Evolutionary conservation across 164 flowering plant species (phyloP), one percentile per base, ranked within the genome.

Genomic region (Kingdonia uniflora): DNA sequence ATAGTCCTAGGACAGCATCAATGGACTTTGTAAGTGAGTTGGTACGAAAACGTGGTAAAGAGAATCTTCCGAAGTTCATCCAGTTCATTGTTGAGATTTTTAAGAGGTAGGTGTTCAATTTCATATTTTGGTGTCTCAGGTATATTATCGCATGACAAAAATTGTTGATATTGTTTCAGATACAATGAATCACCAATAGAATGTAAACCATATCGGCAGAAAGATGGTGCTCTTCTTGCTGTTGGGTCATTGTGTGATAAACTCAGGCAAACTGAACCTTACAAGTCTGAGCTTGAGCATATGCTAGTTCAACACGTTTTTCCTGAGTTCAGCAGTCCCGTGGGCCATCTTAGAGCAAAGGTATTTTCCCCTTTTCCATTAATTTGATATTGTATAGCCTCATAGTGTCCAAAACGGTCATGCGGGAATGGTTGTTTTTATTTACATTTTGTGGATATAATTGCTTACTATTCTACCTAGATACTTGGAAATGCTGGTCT

Each of bases 191-290:
- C 96, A 37, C 48, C 89, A 12, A 22, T 62, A 13, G 90, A 78
- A 58, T 77, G 68, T 52, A 94, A 85, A 64, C 92, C 87, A 7
- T 94, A 84, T 55, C 70, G 99, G 22, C 92, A 83, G 59, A 94
- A 94, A 63, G 99, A 94, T 83, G 99, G 99, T 59, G 99, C 99
- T 14, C 84, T 94, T 72, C 97, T 94, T 68, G 97, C 96, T 42
- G 77, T 94, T 69, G 99, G 99, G 56, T 79, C 96, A 43, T 71
- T 94, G 44, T 94, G 99, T 73, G 99, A 94, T 68, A 89, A 83
- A 67, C 60, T 94, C 68, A 89, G 83, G 63, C 90, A 85, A 66
- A 83, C 86, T 51, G 96, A 85, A 51, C 99, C 99, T 0, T 94
- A 94, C 74, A 94, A 87, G 60, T 80, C 87, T 45, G 95, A 94